Conservation (phyloP, 2,329 filamentous ascomycete genomes). For the Aphanoascus verrucosus region DNA sequence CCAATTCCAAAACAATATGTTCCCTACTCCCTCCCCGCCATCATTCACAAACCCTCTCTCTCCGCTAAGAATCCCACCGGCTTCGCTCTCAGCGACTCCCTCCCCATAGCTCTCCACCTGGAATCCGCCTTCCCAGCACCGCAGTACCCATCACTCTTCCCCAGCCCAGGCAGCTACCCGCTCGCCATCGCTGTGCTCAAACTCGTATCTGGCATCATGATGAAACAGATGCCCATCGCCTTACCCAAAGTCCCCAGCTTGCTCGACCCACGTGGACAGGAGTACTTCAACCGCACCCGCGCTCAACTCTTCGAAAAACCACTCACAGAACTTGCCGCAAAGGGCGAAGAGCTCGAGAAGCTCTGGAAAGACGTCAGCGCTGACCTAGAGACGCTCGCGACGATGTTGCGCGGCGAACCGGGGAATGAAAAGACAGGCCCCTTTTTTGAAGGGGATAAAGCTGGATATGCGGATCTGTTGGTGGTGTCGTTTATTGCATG, state of each 20-base stretch:
- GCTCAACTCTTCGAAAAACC: constrained; percentile 24
- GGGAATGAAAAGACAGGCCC: constrained; percentile 6
- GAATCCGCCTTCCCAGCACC: constrained; percentile 30
- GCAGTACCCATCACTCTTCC: constrained; percentile 26
- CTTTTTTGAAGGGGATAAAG: constrained; percentile 15
- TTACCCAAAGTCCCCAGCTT: constrained; percentile 29
- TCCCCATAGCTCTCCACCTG: constrained; percentile 30
- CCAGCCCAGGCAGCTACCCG: constrained; percentile 24
- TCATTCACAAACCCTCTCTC: constrained; percentile 28
- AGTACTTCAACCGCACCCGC: constrained; percentile 31
- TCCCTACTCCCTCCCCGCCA: constrained; percentile 32
- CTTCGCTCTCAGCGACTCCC: constrained; percentile 24
- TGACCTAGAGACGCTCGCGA: constrained; percentile 22
- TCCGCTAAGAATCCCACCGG: neutral
- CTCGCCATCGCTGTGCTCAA: constrained; percentile 23
- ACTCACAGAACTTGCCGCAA: constrained; percentile 26
- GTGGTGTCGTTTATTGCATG: constrained; percentile 12
- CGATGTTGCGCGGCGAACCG: constrained; percentile 20
- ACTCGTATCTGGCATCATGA: constrained; percentile 1
- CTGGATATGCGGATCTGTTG: constrained; percentile 15
- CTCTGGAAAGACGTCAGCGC: constrained; percentile 18
- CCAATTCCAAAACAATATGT: neutral
- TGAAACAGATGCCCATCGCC: constrained; percentile 22
- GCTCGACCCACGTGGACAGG: constrained; percentile 26
- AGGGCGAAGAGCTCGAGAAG: constrained; percentile 10